These are phyloP conservation scores for Claviceps lovelessii DNA, from an alignment of 2,329 filamentous ascomycete genomes.

Conservation along the genomic window DNA sequence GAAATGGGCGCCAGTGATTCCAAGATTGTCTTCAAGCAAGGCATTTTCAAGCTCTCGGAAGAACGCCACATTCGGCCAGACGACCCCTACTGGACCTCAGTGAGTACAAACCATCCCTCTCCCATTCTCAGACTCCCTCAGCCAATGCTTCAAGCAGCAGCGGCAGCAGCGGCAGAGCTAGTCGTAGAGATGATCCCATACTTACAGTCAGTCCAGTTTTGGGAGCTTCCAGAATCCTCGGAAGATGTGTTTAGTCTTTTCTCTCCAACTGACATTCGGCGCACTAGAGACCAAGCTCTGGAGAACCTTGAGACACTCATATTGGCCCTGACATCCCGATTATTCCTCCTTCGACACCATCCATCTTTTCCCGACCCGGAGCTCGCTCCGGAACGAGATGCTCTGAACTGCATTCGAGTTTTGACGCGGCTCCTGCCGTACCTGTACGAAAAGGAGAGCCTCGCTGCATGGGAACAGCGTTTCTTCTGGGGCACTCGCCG, in stretches of 20 bases:
- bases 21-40: slow-evolving; percentile 96
- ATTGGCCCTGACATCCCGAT: slow-evolving; percentile 65
- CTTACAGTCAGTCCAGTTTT: slow-evolving; percentile 50
- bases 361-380: slow-evolving; percentile 81
- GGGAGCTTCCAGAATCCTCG: slow-evolving; percentile 87
- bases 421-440: slow-evolving; percentile 82
- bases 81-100: slow-evolving; percentile 85
- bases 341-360: slow-evolving; percentile 72
- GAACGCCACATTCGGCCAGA: slow-evolving; percentile 74
- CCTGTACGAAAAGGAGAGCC: slow-evolving; percentile 73
- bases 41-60: slow-evolving; percentile 92
- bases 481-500: slow-evolving; percentile 80
- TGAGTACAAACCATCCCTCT: slow-evolving; percentile 29
- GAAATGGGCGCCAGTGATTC: slow-evolving; percentile 94
- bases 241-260: slow-evolving; percentile 97
- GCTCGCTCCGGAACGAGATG: slow-evolving; percentile 69
- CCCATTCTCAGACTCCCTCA: not conserved
- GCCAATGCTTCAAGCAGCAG: not conserved
- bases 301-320: slow-evolving; percentile 85
- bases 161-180: not conserved
- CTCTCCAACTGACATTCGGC: slow-evolving; percentile 73
- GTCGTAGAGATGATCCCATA: not conserved
- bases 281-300: slow-evolving; percentile 70
- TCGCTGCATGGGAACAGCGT: slow-evolving; percentile 74
- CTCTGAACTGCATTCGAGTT: slow-evolving; percentile 88